Conservation (phyloP, 768 basidiomycete genomes). For the Russula lepida region DNA sequence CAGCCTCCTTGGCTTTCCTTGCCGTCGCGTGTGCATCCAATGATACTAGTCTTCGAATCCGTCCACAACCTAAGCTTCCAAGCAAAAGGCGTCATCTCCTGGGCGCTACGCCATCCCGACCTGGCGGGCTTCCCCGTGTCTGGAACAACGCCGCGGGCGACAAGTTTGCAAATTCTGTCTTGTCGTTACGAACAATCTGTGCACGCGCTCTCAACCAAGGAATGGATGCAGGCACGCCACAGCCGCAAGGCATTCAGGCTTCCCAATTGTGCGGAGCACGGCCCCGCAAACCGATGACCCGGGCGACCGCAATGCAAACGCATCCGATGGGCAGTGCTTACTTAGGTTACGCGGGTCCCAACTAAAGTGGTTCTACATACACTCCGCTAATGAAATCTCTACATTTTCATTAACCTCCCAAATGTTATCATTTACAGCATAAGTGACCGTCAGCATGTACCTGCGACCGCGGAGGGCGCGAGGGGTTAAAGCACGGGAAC, state of each 20-base stretch:
- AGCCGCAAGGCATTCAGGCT: neutral
- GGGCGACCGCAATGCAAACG: neutral
- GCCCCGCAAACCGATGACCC: neutral
- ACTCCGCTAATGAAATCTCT: neutral
- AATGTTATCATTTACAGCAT: neutral
- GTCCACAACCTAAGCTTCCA: neutral
- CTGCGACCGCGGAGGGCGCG: conserved; percentile 7
- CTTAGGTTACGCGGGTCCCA: neutral
- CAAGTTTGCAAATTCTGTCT: conserved; percentile 15
- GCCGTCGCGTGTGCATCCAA: conserved; percentile 4
- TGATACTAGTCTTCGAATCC: neutral
- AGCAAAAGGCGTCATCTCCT: neutral
- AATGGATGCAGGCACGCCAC: conserved; percentile 17
- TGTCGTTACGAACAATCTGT: conserved; percentile 7
- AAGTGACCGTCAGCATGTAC: neutral
- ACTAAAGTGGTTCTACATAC: neutral
- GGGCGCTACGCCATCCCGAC: conserved; percentile 19
- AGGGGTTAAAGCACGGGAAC: neutral
- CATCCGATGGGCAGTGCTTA: neutral
- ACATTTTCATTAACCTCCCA: neutral
- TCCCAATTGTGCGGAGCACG: conserved; percentile 4
- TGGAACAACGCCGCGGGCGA: conserved; percentile 11
- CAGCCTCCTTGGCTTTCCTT: neutral
- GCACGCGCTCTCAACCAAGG: conserved; percentile 7
- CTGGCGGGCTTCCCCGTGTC: neutral